Conservation (phyloP, 2,329 filamentous ascomycete species). For the Fusarium beomiforme region DNA sequence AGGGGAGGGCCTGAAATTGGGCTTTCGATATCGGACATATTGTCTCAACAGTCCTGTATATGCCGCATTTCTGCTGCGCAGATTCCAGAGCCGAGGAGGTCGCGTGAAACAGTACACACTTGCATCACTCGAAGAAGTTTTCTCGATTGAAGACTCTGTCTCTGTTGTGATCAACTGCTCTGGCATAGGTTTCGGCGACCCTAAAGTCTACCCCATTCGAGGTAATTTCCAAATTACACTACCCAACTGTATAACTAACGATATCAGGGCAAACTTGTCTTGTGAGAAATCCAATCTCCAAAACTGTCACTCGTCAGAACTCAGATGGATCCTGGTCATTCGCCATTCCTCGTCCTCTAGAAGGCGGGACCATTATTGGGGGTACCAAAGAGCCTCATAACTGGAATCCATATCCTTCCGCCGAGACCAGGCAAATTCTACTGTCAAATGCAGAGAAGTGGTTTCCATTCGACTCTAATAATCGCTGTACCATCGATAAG, state of each 20-base stretch:
- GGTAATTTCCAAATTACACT: not conserved
- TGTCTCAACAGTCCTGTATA: slow-evolving; percentile 1
- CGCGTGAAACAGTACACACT: not conserved
- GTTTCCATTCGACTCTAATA: not conserved
- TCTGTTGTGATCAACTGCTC: not conserved
- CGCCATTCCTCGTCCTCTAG: not conserved
- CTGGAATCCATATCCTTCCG: not conserved
- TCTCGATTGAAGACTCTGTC: not conserved
- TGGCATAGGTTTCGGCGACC: not conserved
- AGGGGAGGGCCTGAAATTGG: not conserved
- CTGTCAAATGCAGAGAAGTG: not conserved
- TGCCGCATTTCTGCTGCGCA: not conserved
- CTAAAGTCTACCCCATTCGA: not conserved
- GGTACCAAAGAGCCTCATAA: not conserved
- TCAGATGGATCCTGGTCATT: not conserved
- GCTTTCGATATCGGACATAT: not conserved
- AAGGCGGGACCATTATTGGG: not conserved
- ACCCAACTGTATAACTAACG: not conserved
- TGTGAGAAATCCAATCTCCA: not conserved
- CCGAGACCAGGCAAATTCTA: not conserved
- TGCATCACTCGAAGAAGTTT: not conserved
- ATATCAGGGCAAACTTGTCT: slow-evolving; percentile 1
- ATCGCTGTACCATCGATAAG: fast-evolving
- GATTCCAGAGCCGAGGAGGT: not conserved
- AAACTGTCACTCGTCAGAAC: not conserved